Evolutionary conservation across 495 filamentous ascomycete genomes (phyloP).

Genomic region (Rostrohypoxylon terebratum): DNA sequence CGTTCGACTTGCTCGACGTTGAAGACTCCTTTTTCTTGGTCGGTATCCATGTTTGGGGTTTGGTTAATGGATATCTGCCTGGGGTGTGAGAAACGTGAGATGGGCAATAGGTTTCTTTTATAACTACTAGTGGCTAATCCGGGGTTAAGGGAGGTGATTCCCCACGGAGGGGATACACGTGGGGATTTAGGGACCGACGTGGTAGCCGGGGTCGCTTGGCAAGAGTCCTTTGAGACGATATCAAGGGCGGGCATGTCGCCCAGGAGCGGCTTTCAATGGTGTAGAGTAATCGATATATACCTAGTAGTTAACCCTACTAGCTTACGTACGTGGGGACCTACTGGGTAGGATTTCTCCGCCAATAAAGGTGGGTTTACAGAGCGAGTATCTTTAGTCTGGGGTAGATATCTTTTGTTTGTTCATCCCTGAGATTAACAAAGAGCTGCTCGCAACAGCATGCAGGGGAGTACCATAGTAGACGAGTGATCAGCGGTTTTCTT

Average conservation of each 20-base stretch:
- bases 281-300: background rate
- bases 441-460: background rate
- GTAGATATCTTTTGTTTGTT: background rate
- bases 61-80: background rate
- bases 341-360: too few species aligned
- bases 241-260: slow-evolving; percentile 3
- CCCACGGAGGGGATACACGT: slow-evolving; percentile 9
- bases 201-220: slow-evolving; percentile 25
- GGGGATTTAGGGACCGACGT: slow-evolving; percentile 34
- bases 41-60: slow-evolving; percentile 41
- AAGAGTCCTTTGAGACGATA: background rate
- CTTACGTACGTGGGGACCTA: background rate
- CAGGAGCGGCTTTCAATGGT: slow-evolving; percentile 2
- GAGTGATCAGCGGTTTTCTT: background rate
- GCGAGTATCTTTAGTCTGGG: background rate
- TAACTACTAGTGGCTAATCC: slow-evolving; percentile 5
- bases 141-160: background rate
- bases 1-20: slow-evolving; percentile 44
- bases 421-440: slow-evolving; percentile 1
- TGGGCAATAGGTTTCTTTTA: slow-evolving; percentile 19
- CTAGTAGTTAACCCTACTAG: background rate
- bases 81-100: background rate
- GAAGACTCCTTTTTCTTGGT: slow-evolving; percentile 41
- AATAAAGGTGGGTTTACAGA: background rate
- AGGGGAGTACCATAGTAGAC: background rate